Base-by-base conservation (phyloP, 345 rosid species). In the Pugionium dolabratum region DNA sequence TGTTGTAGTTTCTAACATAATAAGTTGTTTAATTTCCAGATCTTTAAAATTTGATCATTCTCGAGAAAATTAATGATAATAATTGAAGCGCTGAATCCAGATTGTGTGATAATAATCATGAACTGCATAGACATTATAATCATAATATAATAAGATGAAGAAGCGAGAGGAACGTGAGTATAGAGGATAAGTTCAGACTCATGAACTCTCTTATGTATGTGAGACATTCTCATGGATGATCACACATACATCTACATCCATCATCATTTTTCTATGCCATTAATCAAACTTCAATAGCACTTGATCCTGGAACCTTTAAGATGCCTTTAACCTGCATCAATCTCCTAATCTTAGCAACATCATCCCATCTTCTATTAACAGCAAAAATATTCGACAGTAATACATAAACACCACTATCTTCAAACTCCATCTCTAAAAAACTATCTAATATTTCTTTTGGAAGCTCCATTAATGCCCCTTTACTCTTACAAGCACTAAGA, bases 401-500 rank as follows among this genome's bases (percentile, higher is more conserved):
- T 55, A 79, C 83, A 56, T 75, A 73, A 67, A 79, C 79, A 28
- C 86, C 82, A 75, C 82, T 60, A 71, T 71, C 71, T 26, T 59
- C 80, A 50, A 72, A 49, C 29, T 69, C 81, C 59, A 77, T 73
- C 35, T 72, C 79, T 45, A 50, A 47, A 8, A 75, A 71, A 29
- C 50, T 33, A 39, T 82, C 75, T 18, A 78, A 32, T 50, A 79
- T 60, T 54, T 70, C 57, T 37, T 46, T 70, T 30, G 77, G 66
- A 42, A 77, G 69, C 64, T 75, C 67, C 54, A 42, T 59, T 64
- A 72, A 47, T 33, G 63, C 49, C 6, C 65, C 82, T 58, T 4
- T 67, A 65, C 69, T 66, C 75, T 78, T 73, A 72, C 79, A 75
- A 67, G 76, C 80, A 65, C 81, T 76, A 56, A 79, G 85, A 73